Percentiles rank a stretch among this genome's conserved stretches.
phyloP scores from a whole-genome alignment of 805 yeast species.

The Suhomyces sp. region DNA sequence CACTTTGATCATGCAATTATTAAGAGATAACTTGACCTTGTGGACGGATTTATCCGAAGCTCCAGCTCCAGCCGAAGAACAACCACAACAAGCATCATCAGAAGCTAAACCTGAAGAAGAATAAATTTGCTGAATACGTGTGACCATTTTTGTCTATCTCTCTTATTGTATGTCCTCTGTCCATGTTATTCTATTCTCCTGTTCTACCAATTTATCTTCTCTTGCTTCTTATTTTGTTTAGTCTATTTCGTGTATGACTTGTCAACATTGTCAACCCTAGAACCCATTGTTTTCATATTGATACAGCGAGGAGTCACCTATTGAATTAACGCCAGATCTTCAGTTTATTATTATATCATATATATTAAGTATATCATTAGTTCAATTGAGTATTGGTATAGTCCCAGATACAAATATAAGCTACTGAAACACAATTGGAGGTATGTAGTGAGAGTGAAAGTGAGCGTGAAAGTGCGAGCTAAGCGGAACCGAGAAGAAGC shows the following conservation, averaged over 20 bases:
- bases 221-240: constrained; percentile 7
- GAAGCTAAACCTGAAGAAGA: constrained; percentile 24
- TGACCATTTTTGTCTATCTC: constrained; percentile 3
- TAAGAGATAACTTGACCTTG: constrained; percentile 96
- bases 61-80: constrained; percentile 40
- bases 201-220: constrained; percentile 2
- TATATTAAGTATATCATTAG: constrained; percentile 1
- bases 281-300: constrained; percentile 6
- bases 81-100: constrained; percentile 18
- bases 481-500: too few species aligned
- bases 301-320: constrained; percentile 4
- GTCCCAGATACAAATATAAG: constrained; percentile 1
- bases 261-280: constrained; percentile 5
- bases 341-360: constrained; percentile 6
- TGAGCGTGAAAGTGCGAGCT: too few species aligned
- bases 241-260: constrained; percentile 7
- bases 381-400: constrained; percentile 3
- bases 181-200: constrained; percentile 7
- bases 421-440: too few species aligned
- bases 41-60: constrained; percentile 97
- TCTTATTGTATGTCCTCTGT: constrained; percentile 5
- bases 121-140: constrained; percentile 13
- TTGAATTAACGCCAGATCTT: constrained; percentile 6
- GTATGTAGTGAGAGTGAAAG: too few species aligned
- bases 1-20: constrained; percentile 97